Evolutionary conservation across 1,139 yeast species (phyloP).

Genomic region (Nakaseomyces sp.): DNA sequence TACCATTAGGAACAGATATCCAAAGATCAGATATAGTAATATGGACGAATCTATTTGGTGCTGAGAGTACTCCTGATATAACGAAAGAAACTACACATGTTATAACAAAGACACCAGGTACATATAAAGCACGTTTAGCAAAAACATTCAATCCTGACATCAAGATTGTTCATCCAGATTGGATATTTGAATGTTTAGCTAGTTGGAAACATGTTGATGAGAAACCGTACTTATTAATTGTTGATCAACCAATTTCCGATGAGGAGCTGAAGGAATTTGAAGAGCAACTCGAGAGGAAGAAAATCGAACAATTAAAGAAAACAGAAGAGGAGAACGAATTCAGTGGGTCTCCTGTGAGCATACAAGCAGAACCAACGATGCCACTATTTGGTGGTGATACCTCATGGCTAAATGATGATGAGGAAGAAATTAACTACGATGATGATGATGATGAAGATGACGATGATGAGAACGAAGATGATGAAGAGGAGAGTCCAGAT

Average conservation of each 20-base stretch:
- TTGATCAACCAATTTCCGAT: slow-evolving; percentile 34
- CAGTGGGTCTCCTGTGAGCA: slow-evolving; percentile 12
- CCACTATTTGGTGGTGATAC: slow-evolving; percentile 29
- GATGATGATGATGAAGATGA: slow-evolving; percentile 27
- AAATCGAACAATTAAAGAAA: slow-evolving; percentile 19
- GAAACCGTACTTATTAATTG: slow-evolving; percentile 46
- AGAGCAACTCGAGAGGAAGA: slow-evolving; percentile 20
- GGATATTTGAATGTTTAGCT: slow-evolving; percentile 83
- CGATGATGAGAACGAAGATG: slow-evolving; percentile 17
- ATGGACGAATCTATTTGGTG: slow-evolving; percentile 92
- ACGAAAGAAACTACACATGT: slow-evolving; percentile 78
- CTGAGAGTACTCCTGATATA: slow-evolving; percentile 67
- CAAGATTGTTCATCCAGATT: slow-evolving; percentile 81
- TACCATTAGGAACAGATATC: slow-evolving; percentile 67
- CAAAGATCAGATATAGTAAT: slow-evolving; percentile 76
- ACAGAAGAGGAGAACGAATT: slow-evolving; percentile 16
- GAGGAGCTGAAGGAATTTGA: slow-evolving; percentile 32
- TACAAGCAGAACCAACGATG: slow-evolving; percentile 1
- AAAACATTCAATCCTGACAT: slow-evolving; percentile 55
- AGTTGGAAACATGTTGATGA: slow-evolving; percentile 69
- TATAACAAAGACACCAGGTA: slow-evolving; percentile 65
- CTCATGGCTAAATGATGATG: slow-evolving; percentile 31
- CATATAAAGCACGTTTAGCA: slow-evolving; percentile 72
- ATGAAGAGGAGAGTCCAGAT: slow-evolving; percentile 14
- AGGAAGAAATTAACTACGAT: slow-evolving; percentile 29